A percentile compares a stretch with the other conserved stretches of the same genome.
Conservation (phyloP, 1,139 yeast genomes). For the Yamadazyma mexicana region DNA sequence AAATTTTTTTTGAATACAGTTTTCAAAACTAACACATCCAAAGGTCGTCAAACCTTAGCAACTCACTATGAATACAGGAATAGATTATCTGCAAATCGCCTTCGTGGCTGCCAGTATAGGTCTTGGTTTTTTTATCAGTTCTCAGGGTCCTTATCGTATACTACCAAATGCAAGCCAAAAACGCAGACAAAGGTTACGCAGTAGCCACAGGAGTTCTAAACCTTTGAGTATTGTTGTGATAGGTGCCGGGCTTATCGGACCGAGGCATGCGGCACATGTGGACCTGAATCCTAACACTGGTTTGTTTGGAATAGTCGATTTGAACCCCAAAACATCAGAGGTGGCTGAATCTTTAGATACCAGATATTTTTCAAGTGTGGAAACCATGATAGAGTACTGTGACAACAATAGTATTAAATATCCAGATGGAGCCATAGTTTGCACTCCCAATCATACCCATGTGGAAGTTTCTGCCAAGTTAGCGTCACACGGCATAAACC, state of each 20-base stretch:
- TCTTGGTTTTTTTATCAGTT: not conserved
- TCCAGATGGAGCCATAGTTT: constrained; percentile 45
- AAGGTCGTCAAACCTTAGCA: too few species aligned
- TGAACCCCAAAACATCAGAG: constrained; percentile 22
- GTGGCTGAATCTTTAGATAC: constrained; percentile 28
- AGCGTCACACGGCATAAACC: constrained; percentile 35
- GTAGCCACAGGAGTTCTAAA: not conserved
- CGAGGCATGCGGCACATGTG: constrained; percentile 39
- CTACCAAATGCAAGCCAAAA: too few species aligned
- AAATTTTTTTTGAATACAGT: too few species aligned
- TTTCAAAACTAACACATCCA: too few species aligned
- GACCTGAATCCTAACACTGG: constrained; percentile 21
- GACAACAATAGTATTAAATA: constrained; percentile 20
- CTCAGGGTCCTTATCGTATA: too few species aligned
- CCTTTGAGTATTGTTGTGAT: constrained; percentile 11
- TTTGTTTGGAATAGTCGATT: constrained; percentile 38
- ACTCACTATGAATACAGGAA: too few species aligned
- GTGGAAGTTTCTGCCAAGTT: constrained; percentile 32
- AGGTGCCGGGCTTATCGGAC: constrained; percentile 43
- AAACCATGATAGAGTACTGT: constrained; percentile 29
- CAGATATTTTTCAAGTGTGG: constrained; percentile 26
- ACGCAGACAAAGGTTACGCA: too few species aligned
- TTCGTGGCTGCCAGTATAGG: too few species aligned
- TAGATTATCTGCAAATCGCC: too few species aligned
- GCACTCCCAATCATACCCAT: constrained; percentile 47